Conservation (phyloP, 768 basidiomycete species). For the Suillus sp. region DNA sequence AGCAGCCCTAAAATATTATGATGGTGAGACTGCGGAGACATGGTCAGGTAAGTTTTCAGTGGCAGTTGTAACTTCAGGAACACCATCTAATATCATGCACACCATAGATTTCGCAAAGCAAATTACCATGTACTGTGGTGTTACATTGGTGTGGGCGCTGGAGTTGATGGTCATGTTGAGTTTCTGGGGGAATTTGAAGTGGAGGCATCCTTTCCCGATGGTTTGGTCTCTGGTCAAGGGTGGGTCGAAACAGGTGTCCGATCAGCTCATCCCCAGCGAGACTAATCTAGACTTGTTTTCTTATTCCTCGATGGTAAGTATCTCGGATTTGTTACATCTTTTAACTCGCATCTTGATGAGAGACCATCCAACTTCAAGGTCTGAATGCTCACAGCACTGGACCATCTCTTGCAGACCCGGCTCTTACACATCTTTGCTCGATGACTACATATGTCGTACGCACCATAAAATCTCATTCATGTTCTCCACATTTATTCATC, state of each 20-base stretch:
- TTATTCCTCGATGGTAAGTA: background rate
- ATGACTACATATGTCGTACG: background rate
- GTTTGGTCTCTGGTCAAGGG: no score
- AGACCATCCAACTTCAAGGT: background rate
- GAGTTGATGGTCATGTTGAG: background rate
- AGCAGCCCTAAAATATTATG: no score
- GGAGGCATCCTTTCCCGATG: background rate
- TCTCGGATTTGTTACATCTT: background rate
- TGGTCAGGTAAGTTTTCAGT: no score
- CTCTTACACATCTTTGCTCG: background rate
- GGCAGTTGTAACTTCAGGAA: background rate
- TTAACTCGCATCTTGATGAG: background rate
- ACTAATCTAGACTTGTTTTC: background rate
- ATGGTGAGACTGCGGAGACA: background rate
- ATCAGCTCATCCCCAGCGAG: background rate
- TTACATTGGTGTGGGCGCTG: background rate
- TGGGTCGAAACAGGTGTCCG: no score
- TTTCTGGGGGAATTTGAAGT: background rate
- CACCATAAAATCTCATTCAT: background rate
- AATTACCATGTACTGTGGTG: no score
- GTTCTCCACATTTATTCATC: constrained; percentile 15
- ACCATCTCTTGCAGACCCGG: constrained; percentile 57
- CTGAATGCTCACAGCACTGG: constrained; percentile 23
- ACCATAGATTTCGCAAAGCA: background rate
- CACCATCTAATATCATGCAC: no score